Evolutionary conservation across 352 stramenopile genomes (phyloP).

Genomic region (Phytophthora litchii): DNA sequence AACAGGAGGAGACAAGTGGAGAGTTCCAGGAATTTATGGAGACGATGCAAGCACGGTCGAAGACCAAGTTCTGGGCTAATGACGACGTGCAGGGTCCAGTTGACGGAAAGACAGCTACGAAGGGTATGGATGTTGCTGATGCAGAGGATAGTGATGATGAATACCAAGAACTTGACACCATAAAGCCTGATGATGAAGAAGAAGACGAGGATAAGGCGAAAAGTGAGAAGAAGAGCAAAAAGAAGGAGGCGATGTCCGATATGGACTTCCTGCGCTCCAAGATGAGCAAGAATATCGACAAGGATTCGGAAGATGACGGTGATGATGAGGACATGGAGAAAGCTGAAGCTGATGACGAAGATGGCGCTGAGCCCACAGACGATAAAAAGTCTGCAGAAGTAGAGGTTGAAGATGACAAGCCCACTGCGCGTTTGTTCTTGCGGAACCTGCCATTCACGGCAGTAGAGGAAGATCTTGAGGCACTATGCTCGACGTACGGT

Average conservation of each 20-base stretch:
- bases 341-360: constrained; percentile 32
- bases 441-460: constrained; percentile 97
- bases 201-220: constrained; percentile 34
- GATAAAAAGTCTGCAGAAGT: constrained; percentile 15
- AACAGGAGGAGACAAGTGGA: constrained; percentile 39
- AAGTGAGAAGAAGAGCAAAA: constrained; percentile 25
- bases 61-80: constrained; percentile 92
- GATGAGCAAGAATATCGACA: constrained; percentile 90
- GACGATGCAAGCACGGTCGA: constrained; percentile 89
- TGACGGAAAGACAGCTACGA: constrained; percentile 27
- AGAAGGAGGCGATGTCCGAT: constrained; percentile 72
- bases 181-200: constrained; percentile 45
- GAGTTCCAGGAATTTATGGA: constrained; percentile 91
- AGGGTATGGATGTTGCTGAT: constrained; percentile 34
- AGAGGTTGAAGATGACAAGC: constrained; percentile 41
- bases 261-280: constrained; percentile 95
- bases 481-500: constrained; percentile 91
- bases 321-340: constrained; percentile 42
- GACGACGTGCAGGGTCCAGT: constrained; percentile 76
- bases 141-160: constrained; percentile 46
- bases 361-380: constrained; percentile 5
- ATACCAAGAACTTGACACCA: constrained; percentile 35
- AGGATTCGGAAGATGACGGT: constrained; percentile 56
- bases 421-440: constrained; percentile 94
- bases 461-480: constrained; percentile 95